phyloP scores from a whole-genome alignment of 1,284 basidiomycete genomes.

The Cutaneotrichosporon dermatis region DNA sequence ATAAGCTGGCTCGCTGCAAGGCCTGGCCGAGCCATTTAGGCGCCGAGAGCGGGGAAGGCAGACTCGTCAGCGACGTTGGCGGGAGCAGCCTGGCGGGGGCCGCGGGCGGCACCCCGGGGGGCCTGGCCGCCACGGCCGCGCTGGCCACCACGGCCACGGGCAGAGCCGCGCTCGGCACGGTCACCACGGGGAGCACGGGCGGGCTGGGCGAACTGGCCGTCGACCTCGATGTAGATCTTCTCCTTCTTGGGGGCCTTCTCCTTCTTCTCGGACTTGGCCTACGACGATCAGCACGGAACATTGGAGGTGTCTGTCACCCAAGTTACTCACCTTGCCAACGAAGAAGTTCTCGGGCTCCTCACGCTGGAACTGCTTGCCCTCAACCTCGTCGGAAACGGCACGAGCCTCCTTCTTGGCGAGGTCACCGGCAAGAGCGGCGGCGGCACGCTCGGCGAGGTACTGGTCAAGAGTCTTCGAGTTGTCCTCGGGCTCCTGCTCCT shows the following conservation, averaged over 20 bases:
- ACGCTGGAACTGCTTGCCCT: conserved; percentile 43
- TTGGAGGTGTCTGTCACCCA: too few species aligned
- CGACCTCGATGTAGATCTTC: conserved; percentile 49
- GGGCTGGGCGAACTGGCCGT: conserved; percentile 48
- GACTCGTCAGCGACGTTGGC: conserved; percentile 70
- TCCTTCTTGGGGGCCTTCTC: conserved; percentile 42
- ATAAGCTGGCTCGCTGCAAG: background rate
- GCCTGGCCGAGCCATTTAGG: background rate
- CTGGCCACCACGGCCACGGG: conserved; percentile 39
- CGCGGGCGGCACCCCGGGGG: conserved; percentile 39
- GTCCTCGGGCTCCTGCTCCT: conserved; percentile 78
- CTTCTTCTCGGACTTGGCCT: conserved; percentile 23
- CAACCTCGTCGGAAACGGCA: conserved; percentile 30
- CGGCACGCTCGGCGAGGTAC: conserved; percentile 48
- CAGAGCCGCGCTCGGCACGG: conserved; percentile 29
- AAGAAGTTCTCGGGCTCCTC: conserved; percentile 44
- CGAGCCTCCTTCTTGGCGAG: conserved; percentile 33
- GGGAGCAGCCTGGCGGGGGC: conserved; percentile 31
- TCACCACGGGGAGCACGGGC: conserved; percentile 29
- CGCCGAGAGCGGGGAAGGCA: conserved; percentile 72
- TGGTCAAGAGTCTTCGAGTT: conserved; percentile 61
- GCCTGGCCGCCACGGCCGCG: conserved; percentile 47
- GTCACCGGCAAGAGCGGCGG: conserved; percentile 27
- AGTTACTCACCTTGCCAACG: conserved; percentile 38
- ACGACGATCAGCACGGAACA: too few species aligned